phyloP scores from a whole-genome alignment of 345 rosid species.

The Gossypium mustelinum region DNA sequence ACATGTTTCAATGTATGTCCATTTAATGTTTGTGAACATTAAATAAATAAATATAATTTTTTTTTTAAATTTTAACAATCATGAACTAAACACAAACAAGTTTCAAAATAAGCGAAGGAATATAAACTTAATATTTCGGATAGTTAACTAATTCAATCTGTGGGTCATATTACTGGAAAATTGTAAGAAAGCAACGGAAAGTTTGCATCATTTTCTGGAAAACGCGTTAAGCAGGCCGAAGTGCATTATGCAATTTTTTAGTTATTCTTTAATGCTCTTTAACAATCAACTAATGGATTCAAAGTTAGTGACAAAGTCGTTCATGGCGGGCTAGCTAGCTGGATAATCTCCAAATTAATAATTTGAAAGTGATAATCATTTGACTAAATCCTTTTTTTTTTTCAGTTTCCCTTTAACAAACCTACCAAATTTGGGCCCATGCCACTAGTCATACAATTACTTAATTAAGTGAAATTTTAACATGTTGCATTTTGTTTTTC shows the following conservation, averaged over 20 bases:
- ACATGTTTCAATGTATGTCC: fast-evolving
- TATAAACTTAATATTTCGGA: too few relatives aligned
- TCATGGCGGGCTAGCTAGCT: neutral
- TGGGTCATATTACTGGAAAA: neutral
- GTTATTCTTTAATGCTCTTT: neutral
- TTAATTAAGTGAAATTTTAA: too few relatives aligned
- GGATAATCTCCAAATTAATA: too few relatives aligned
- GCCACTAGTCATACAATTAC: neutral
- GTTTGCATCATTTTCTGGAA: neutral
- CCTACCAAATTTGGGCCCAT: neutral
- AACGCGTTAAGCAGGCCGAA: neutral
- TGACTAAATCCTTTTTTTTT: neutral
- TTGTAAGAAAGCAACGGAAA: neutral
- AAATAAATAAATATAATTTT: too few relatives aligned
- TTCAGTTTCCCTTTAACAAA: neutral
- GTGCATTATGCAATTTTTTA: too few relatives aligned
- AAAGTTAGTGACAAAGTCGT: neutral
- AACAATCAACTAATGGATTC: neutral
- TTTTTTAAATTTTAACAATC: fast-evolving
- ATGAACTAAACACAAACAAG: too few relatives aligned
- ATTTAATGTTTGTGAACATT: too few relatives aligned
- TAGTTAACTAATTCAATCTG: neutral
- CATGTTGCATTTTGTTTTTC: too few relatives aligned
- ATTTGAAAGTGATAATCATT: neutral
- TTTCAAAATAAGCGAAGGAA: too few relatives aligned